Conservation (phyloP, 345 rosid species). For the Melaleuca quinquenervia region DNA sequence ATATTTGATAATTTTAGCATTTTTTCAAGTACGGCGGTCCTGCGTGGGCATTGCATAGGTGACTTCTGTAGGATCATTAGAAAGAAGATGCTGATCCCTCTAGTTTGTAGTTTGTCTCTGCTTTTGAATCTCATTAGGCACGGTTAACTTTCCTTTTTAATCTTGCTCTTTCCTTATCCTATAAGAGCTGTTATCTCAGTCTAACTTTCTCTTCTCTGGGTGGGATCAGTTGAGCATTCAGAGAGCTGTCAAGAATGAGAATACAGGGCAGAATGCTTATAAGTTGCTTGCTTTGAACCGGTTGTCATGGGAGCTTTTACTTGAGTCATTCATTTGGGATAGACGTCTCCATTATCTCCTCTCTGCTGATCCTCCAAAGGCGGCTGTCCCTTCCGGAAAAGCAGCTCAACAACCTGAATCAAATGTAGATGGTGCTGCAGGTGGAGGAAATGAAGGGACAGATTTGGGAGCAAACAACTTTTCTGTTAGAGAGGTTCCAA, state of each 20-base stretch:
- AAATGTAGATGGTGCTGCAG: conserved; percentile 1
- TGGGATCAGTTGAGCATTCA: conserved; percentile 28
- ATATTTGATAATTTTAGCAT: neutral
- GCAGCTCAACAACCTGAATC: conserved; percentile 13
- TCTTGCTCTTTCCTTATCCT: neutral
- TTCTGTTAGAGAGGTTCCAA: conserved; percentile 9
- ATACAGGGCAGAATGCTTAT: conserved; percentile 24
- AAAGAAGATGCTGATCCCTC: neutral
- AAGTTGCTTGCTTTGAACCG: conserved; percentile 52
- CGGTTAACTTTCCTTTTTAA: neutral
- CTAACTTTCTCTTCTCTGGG: neutral
- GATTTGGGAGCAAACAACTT: neutral
- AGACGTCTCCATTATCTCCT: conserved; percentile 53
- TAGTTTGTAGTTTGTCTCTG: neutral
- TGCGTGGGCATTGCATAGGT: neutral
- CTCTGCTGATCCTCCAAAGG: conserved; percentile 31
- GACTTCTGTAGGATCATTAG: neutral
- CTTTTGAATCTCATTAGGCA: neutral
- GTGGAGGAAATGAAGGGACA: conserved; percentile 4
- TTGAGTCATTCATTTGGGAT: conserved; percentile 76
- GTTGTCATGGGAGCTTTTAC: conserved; percentile 67
- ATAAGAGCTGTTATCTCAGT: neutral
- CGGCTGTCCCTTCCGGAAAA: conserved; percentile 21
- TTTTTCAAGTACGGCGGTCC: neutral
- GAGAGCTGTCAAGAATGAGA: conserved; percentile 27